phyloP scores from a whole-genome alignment of 2,329 filamentous ascomycete genomes.

The Chaetomiaceae sp. region DNA sequence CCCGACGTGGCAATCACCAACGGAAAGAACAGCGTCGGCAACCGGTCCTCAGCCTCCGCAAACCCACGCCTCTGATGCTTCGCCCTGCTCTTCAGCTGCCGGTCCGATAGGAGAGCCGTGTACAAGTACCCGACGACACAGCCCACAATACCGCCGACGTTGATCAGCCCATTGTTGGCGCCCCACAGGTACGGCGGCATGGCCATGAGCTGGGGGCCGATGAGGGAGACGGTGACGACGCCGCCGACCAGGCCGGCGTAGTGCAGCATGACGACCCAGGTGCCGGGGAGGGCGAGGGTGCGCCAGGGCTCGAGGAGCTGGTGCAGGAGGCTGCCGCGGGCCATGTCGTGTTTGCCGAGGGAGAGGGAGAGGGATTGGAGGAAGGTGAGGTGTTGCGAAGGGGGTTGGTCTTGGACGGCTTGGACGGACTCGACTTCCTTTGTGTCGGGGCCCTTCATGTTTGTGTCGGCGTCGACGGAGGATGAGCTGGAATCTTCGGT shows the following conservation, averaged over 20 bases:
- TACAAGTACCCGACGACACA: conserved; percentile 1
- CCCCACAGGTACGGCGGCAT: conserved; percentile 10
- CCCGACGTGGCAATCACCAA: background rate
- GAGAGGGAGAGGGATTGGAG: background rate
- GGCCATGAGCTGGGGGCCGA: conserved; percentile 2
- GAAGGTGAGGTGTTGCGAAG: background rate
- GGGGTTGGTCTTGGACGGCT: background rate
- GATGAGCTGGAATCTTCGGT: background rate
- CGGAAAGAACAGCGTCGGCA: conserved; percentile 8
- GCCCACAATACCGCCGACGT: conserved; percentile 1
- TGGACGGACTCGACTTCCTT: conserved; percentile 1
- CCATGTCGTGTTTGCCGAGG: background rate
- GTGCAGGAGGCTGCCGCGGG: background rate
- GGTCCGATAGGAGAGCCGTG: background rate
- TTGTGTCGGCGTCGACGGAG: background rate
- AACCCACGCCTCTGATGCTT: background rate
- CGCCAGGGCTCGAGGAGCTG: conserved; percentile 1
- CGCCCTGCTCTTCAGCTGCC: background rate
- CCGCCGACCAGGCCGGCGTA: conserved; percentile 6
- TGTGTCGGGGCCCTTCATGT: background rate
- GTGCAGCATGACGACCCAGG: conserved; percentile 10
- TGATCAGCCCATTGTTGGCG: conserved; percentile 5
- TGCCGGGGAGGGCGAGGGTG: conserved; percentile 5
- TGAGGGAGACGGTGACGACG: conserved; percentile 6
- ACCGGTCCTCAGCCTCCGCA: conserved; percentile 4